Percentiles rank a stretch among this genome's conserved stretches.
phyloP scores from a whole-genome alignment of 495 filamentous ascomycete genomes.

The Darksidea phi region DNA sequence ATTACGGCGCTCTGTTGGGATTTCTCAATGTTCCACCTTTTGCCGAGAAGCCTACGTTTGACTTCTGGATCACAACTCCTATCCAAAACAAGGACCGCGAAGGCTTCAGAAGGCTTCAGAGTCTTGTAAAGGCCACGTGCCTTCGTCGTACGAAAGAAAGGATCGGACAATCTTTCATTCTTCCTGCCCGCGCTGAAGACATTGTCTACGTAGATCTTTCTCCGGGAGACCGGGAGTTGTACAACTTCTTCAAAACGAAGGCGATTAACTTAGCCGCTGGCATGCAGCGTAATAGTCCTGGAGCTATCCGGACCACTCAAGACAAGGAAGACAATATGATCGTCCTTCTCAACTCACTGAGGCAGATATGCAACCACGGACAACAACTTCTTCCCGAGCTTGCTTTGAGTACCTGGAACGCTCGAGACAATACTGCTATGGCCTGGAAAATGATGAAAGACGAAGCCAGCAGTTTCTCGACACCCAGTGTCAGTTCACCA shows the following conservation, averaged over 20 bases:
- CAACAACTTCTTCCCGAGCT: conserved; percentile 34
- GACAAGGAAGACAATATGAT: conserved; percentile 35
- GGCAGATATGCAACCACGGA: conserved; percentile 41
- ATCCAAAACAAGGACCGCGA: conserved; percentile 4
- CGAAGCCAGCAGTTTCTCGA: too few species aligned
- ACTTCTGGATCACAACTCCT: conserved; percentile 26
- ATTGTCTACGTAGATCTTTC: conserved; percentile 28
- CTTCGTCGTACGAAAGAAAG: conserved; percentile 36
- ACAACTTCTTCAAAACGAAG: conserved; percentile 31
- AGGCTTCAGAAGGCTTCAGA: conserved; percentile 29
- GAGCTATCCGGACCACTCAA: not conserved
- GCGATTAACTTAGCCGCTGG: not conserved
- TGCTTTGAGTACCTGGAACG: conserved; percentile 8
- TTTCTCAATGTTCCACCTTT: conserved; percentile 5
- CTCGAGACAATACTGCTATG: not conserved
- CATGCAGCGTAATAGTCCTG: not conserved
- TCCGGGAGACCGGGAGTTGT: conserved; percentile 31
- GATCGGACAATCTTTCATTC: conserved; percentile 6
- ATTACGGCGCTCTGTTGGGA: not conserved
- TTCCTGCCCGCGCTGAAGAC: conserved; percentile 28
- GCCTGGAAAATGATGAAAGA: not conserved
- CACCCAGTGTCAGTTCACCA: too few species aligned
- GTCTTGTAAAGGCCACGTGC: conserved; percentile 36
- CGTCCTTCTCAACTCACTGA: conserved; percentile 34
- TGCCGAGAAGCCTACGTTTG: conserved; percentile 3